These are phyloP conservation scores for Pleurotus salmoneostramineus DNA, from an alignment of 768 basidiomycete species.

Conservation along the genomic window DNA sequence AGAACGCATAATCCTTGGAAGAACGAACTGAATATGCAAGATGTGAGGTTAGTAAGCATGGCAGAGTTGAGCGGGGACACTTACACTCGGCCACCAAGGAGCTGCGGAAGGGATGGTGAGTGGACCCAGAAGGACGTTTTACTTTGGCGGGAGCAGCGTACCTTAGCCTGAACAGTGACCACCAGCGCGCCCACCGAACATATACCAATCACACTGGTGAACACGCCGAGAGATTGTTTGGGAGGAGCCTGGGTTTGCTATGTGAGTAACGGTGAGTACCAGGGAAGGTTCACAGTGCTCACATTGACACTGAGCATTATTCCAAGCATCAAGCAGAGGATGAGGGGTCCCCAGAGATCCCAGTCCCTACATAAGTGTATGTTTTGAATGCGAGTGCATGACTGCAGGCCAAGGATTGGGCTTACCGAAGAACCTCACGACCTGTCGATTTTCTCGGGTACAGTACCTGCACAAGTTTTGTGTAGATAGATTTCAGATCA, in stretches of 20 bases:
- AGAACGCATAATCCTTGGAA: slow-evolving; percentile 95
- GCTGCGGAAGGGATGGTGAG: slow-evolving; percentile 30
- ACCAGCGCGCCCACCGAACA: slow-evolving; percentile 87
- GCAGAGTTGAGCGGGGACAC: slow-evolving; percentile 16
- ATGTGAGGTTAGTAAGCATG: slow-evolving; percentile 2
- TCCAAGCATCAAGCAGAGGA: slow-evolving; percentile 75
- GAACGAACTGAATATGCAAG: slow-evolving; percentile 62
- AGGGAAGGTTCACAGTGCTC: slow-evolving; percentile 13
- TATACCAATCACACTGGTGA: slow-evolving; percentile 92
- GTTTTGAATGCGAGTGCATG: background rate
- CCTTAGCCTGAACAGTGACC: slow-evolving; percentile 96
- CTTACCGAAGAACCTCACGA: slow-evolving; percentile 77
- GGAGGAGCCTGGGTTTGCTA: slow-evolving; percentile 63
- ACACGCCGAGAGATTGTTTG: slow-evolving; percentile 80
- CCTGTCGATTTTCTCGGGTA: slow-evolving; percentile 75
- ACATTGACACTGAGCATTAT: slow-evolving; percentile 87
- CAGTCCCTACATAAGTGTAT: slow-evolving; percentile 62
- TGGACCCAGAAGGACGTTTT: background rate
- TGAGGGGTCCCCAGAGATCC: slow-evolving; percentile 96
- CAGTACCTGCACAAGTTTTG: slow-evolving; percentile 90
- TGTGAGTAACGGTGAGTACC: background rate
- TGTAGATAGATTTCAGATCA: slow-evolving; percentile 86
- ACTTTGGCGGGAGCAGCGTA: slow-evolving; percentile 22
- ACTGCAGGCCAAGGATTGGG: background rate
- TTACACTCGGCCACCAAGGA: slow-evolving; percentile 81